Evolutionary conservation across 345 rosid genomes (phyloP).

Genomic region (Bruguiera gymnorhiza): DNA sequence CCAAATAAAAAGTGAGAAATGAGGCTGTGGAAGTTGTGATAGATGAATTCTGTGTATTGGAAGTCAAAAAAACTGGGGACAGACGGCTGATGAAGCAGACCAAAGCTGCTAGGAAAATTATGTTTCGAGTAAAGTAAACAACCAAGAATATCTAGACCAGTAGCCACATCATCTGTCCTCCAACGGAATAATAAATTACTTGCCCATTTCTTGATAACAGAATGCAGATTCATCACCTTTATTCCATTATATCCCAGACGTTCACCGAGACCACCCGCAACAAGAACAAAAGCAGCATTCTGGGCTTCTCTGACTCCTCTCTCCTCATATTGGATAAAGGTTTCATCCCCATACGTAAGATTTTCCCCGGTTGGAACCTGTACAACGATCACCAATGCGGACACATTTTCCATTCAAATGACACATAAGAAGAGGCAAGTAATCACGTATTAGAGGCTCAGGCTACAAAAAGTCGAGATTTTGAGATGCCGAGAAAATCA

Average conservation of each 20-base stretch:
- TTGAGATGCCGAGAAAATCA: no score
- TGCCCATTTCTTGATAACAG: not conserved
- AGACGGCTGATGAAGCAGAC: no score
- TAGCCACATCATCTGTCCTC: no score
- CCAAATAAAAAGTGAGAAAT: no score
- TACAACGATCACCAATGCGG: conserved; percentile 9
- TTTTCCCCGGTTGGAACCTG: conserved; percentile 89
- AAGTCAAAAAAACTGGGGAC: no score
- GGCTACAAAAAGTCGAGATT: not conserved
- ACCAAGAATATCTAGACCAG: no score
- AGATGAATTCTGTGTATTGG: no score
- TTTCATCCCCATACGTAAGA: conserved; percentile 60
- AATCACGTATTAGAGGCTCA: not conserved
- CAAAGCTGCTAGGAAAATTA: no score
- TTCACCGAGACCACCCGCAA: conserved; percentile 98
- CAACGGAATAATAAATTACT: not conserved
- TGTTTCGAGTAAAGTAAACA: no score
- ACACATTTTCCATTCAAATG: not conserved
- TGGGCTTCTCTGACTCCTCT: conserved; percentile 72
- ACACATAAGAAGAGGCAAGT: not conserved
- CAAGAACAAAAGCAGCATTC: conserved; percentile 89
- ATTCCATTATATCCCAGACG: conserved; percentile 98
- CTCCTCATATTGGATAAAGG: conserved; percentile 69
- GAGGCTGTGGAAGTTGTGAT: no score
- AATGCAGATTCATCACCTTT: conserved; percentile 45